A percentile compares a stretch with the other conserved stretches of the same genome.
Evolutionary conservation across 2,329 filamentous ascomycete genomes (phyloP).

Genomic region (Alternaria sp.): DNA sequence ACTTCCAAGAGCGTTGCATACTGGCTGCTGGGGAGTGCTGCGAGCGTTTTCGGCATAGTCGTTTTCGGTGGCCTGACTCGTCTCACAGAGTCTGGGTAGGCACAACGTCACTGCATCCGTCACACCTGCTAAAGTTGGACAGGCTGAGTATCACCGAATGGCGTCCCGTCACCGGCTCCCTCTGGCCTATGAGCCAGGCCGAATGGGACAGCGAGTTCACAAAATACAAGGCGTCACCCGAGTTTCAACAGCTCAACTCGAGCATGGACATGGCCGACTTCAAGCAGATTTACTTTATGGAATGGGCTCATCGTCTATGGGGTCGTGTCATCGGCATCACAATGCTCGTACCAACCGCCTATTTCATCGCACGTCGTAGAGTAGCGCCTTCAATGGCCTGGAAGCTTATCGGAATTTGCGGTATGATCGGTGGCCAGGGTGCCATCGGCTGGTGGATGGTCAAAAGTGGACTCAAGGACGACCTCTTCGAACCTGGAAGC

Average conservation of each 20-base stretch:
- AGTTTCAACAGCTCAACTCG: slow-evolving; percentile 91
- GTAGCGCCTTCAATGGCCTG: slow-evolving; percentile 81
- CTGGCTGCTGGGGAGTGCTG: slow-evolving; percentile 91
- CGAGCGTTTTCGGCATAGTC: slow-evolving; percentile 95
- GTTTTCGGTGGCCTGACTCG: slow-evolving; percentile 93
- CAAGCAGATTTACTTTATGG: slow-evolving; percentile 99
- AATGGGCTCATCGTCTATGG: slow-evolving; percentile 96
- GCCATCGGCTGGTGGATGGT: slow-evolving; percentile 99
- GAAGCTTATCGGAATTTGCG: slow-evolving; percentile 83
- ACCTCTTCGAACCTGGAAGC: slow-evolving; percentile 88
- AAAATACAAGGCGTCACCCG: slow-evolving; percentile 91
- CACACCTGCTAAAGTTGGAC: slow-evolving; percentile 26
- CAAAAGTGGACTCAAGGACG: slow-evolving; percentile 92
- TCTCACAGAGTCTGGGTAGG: slow-evolving; percentile 93
- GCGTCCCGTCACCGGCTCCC: slow-evolving; percentile 91
- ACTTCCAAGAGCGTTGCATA: slow-evolving; percentile 83
- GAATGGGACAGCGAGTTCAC: slow-evolving; percentile 94
- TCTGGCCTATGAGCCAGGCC: slow-evolving; percentile 78
- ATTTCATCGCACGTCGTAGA: slow-evolving; percentile 82
- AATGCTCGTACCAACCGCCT: slow-evolving; percentile 86
- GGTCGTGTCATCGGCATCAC: slow-evolving; percentile 89
- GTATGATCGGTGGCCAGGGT: slow-evolving; percentile 92
- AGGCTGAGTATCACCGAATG: slow-evolving; percentile 99
- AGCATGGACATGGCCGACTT: slow-evolving; percentile 94
- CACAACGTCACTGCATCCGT: background rate